Evolutionary conservation across 495 filamentous ascomycete species (phyloP), one percentile per base, ranked within the genome.

Genomic region (Hypoxylon intermedium): DNA sequence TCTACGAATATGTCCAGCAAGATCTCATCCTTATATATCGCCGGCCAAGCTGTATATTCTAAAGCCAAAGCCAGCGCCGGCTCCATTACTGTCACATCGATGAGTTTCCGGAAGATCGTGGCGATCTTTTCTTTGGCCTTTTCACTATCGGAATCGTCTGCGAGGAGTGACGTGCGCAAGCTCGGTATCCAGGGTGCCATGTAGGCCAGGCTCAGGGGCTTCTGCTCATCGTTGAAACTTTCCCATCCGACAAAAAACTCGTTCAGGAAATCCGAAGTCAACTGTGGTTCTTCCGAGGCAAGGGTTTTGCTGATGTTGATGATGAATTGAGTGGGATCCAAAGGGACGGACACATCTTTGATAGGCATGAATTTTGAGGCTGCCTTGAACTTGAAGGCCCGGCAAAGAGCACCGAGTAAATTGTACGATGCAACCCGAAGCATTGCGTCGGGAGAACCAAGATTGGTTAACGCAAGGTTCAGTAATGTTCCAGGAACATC

Each of bases 171-270:
- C 7, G 79, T 82, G 46, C 83, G 76, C 30, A 88, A 67, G 21
- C 83, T 79, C 2, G 77, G 73, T 45, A 88, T 72, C 85, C 85
- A 88, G 3, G 85, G 85, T 16, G 83, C 82, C 83, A 88, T 86
- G 63, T 88, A 88, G 5, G 82, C 78, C 6, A 88, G 74, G 55
- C 83, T 86, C 42, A 87, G 64, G 3, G 85, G 83, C 57, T 85
- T 79, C 68, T 88, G 85, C 45, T 83, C 78, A 9, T 83, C 79
- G 19, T 80, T 76, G 60, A 86, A 85, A 65, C 83, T 84, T 44
- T 85, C 85, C 85, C 85, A 88, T 7, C 85, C 83, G 33, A 86
- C 82, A 58, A 87, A 88, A 60, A 87, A 88, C 67, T 87, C 85
- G 21, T 83, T 85, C 23, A 88, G 58, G 55, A 88, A 87, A 63